phyloP scores from a whole-genome alignment of 2,329 filamentous ascomycete species.

The Colletotrichum chrysophilum region DNA sequence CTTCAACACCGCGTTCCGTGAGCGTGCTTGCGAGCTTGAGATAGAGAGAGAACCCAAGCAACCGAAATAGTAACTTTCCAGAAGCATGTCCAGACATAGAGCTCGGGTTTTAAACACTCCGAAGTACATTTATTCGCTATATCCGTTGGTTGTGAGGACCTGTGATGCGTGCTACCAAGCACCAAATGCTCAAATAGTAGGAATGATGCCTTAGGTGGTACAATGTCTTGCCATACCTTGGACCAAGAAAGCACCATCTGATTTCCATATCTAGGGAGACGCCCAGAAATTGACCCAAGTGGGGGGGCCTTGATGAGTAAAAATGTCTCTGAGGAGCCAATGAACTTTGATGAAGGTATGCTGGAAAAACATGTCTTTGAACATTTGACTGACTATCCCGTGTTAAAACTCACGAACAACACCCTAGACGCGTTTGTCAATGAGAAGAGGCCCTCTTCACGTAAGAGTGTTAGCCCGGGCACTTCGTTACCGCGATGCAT shows the following conservation, averaged over 20 bases:
- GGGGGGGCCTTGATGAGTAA: not conserved
- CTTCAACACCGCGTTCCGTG: too few relatives aligned
- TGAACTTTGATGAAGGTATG: not conserved
- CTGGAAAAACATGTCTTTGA: accelerated
- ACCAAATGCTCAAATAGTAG: not conserved
- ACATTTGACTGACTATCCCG: not conserved
- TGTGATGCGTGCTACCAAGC: not conserved
- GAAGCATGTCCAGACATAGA: too few relatives aligned
- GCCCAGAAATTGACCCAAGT: not conserved
- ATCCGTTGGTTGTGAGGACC: not conserved
- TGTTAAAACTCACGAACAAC: not conserved
- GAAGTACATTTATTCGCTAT: too few relatives aligned
- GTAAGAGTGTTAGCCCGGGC: not conserved
- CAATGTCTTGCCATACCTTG: too few relatives aligned
- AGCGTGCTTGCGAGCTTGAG: too few relatives aligned
- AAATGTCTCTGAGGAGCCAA: not conserved
- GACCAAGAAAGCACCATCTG: accelerated
- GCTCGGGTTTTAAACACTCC: too few relatives aligned
- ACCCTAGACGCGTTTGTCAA: not conserved
- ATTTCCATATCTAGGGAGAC: not conserved
- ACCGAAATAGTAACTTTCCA: too few relatives aligned
- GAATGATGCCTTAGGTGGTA: not conserved
- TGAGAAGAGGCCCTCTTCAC: not conserved
- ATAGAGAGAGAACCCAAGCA: too few relatives aligned
- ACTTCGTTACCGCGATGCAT: not conserved